A percentile compares a stretch with the other conserved stretches of the same genome.
Evolutionary conservation across 495 filamentous ascomycete genomes (phyloP).

Genomic region (Bacidia gigantensis): DNA sequence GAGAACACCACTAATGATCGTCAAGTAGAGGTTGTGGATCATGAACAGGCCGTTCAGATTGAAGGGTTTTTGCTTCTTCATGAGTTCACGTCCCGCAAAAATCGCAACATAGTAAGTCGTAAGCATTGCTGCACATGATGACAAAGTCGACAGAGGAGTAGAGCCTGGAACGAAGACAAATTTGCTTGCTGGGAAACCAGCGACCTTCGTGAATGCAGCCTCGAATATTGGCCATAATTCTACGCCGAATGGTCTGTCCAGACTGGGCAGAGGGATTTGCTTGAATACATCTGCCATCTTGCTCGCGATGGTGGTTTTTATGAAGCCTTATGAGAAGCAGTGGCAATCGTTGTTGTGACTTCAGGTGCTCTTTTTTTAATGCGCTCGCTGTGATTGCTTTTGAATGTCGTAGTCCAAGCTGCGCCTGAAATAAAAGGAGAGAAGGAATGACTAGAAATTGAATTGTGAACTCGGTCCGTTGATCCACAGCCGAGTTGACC

Average conservation of each 20-base stretch:
- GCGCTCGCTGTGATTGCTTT: no score
- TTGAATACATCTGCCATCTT: constrained; percentile 39
- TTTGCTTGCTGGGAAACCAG: constrained; percentile 49
- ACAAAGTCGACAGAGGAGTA: constrained; percentile 48
- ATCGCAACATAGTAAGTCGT: constrained; percentile 51
- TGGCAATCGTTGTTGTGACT: not conserved
- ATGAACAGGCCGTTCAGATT: constrained; percentile 54
- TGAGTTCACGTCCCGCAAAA: constrained; percentile 53
- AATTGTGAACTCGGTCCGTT: no score
- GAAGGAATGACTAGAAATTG: not conserved
- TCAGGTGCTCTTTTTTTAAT: not conserved
- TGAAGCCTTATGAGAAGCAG: no score
- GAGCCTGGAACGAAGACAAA: constrained; percentile 44
- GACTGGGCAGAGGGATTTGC: constrained; percentile 55
- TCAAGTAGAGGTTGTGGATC: constrained; percentile 56
- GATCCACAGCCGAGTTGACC: no score
- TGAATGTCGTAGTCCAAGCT: not conserved
- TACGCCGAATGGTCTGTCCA: constrained; percentile 87
- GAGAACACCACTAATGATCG: constrained; percentile 44
- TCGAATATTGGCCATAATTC: constrained; percentile 91
- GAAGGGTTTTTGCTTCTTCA: constrained; percentile 44
- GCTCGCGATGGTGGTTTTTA: no score
- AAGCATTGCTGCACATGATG: constrained; percentile 41
- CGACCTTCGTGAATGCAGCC: constrained; percentile 58
- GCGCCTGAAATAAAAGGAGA: not conserved